These are phyloP conservation scores for Cocos nucifera DNA, from an alignment of 176 grass and related monocot genomes.

Conservation along the genomic window DNA sequence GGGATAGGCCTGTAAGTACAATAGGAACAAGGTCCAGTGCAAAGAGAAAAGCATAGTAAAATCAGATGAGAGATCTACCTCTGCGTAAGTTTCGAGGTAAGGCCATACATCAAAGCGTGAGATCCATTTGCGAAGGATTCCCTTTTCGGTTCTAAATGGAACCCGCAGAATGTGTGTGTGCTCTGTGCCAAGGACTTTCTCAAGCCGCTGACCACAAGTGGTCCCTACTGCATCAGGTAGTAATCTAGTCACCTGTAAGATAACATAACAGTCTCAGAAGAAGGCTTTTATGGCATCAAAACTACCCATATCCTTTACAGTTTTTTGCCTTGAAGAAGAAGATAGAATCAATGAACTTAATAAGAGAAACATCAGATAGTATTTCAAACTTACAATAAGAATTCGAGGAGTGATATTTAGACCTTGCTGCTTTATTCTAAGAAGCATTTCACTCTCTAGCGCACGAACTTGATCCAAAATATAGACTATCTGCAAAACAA, in stretches of 20 bases:
- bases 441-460: slow-evolving; percentile 92
- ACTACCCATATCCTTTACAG: no score
- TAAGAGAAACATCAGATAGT: no score
- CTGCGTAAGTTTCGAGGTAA: slow-evolving; percentile 79
- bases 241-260: slow-evolving; percentile 72
- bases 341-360: no score
- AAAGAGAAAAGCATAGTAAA: no score
- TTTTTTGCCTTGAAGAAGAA: no score
- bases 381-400: slow-evolving; percentile 59
- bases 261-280: no score
- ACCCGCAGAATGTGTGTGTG: neutral
- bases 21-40: no score
- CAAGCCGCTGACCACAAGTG: slow-evolving; percentile 76
- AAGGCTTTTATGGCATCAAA: no score
- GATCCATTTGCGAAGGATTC: slow-evolving; percentile 86
- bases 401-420: slow-evolving; percentile 93
- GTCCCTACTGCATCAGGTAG: slow-evolving; percentile 92
- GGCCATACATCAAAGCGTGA: slow-evolving; percentile 98
- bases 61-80: slow-evolving; percentile 32
- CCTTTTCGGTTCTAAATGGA: slow-evolving; percentile 6
- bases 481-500: slow-evolving; percentile 58
- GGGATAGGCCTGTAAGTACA: no score
- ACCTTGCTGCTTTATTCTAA: slow-evolving; percentile 98
- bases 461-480: slow-evolving; percentile 97
- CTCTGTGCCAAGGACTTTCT: slow-evolving; percentile 34